Percentiles rank a stretch among this genome's conserved stretches.
These are phyloP conservation scores for Cyberlindnera galapagoensis DNA, from an alignment of 805 yeast genomes.

Conservation along the genomic window DNA sequence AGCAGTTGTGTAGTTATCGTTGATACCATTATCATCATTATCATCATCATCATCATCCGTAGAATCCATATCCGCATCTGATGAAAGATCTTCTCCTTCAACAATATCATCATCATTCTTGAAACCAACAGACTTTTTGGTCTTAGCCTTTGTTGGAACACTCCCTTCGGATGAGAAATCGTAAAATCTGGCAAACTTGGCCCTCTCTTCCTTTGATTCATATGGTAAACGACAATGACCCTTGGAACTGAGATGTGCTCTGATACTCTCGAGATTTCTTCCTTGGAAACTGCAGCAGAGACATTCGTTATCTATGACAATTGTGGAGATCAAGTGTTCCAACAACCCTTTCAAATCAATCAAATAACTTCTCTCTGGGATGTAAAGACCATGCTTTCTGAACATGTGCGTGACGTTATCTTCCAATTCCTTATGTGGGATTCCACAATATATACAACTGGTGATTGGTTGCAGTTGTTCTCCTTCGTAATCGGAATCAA, in stretches of 20 bases:
- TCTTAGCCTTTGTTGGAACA: constrained; percentile 23
- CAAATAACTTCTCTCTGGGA: constrained; percentile 76
- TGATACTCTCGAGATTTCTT: constrained; percentile 72
- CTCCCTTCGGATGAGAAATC: constrained; percentile 68
- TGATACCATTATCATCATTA: constrained; percentile 23
- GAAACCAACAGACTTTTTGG: constrained; percentile 26
- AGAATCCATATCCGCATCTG: constrained; percentile 1
- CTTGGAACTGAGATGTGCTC: constrained; percentile 82
- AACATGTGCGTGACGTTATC: constrained; percentile 72
- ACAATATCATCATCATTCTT: constrained; percentile 29
- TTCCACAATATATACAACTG: constrained; percentile 53
- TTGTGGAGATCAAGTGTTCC: constrained; percentile 68
- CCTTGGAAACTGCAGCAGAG: constrained; percentile 81
- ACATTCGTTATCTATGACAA: constrained; percentile 81
- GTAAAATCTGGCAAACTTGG: constrained; percentile 72
- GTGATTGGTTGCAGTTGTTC: constrained; percentile 35
- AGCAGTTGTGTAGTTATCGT: constrained; percentile 29
- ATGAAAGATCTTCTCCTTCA: constrained; percentile 26
- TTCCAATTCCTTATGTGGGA: constrained; percentile 45
- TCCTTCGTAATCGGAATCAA: constrained; percentile 19
- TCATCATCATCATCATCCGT: constrained; percentile 21
- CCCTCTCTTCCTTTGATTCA: constrained; percentile 71
- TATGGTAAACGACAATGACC: constrained; percentile 88
- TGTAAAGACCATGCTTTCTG: constrained; percentile 71
- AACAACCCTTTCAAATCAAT: constrained; percentile 66